Evolutionary conservation across 2,329 filamentous ascomycete species (phyloP).

Genomic region (Triangularia verruculosa): DNA sequence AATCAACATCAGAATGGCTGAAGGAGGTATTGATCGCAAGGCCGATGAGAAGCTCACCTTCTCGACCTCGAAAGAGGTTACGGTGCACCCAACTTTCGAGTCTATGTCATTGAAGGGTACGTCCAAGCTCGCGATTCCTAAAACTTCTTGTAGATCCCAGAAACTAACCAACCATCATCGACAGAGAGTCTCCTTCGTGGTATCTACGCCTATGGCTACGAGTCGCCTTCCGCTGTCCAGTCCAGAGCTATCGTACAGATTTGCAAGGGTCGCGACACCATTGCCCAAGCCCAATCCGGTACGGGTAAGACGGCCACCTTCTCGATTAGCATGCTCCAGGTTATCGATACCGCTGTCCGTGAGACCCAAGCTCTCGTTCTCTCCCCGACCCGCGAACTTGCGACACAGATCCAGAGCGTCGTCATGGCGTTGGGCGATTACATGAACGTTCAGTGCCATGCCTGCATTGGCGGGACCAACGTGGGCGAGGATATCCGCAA

Average conservation of each 20-base stretch:
- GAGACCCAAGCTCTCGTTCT: slow-evolving; percentile 94
- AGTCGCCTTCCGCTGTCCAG: slow-evolving; percentile 96
- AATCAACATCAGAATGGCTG: slow-evolving; percentile 70
- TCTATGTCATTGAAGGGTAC: slow-evolving; percentile 89
- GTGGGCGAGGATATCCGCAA: slow-evolving; percentile 97
- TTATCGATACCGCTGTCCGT: slow-evolving; percentile 88
- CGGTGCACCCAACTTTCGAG: slow-evolving; percentile 89
- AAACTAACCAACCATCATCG: neutral
- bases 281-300: slow-evolving; percentile 95
- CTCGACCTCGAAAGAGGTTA: slow-evolving; percentile 95
- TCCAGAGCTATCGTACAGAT: slow-evolving; percentile 98
- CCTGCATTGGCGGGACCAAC: slow-evolving; percentile 96
- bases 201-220: slow-evolving; percentile 98
- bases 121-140: slow-evolving; percentile 15
- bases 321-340: slow-evolving; percentile 92
- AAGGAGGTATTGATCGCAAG: slow-evolving; percentile 80
- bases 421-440: slow-evolving; percentile 99
- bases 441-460: slow-evolving; percentile 99
- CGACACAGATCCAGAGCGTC: slow-evolving; percentile 97
- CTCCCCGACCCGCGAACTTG: slow-evolving; percentile 92
- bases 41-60: slow-evolving; percentile 98
- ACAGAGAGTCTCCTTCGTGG: slow-evolving; percentile 89
- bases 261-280: slow-evolving; percentile 98
- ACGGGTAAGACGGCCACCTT: slow-evolving; percentile 97
- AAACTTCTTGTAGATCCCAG: neutral